phyloP scores from a whole-genome alignment of 371 early-diverging fungal genomes.

The Coemansia sp. region DNA sequence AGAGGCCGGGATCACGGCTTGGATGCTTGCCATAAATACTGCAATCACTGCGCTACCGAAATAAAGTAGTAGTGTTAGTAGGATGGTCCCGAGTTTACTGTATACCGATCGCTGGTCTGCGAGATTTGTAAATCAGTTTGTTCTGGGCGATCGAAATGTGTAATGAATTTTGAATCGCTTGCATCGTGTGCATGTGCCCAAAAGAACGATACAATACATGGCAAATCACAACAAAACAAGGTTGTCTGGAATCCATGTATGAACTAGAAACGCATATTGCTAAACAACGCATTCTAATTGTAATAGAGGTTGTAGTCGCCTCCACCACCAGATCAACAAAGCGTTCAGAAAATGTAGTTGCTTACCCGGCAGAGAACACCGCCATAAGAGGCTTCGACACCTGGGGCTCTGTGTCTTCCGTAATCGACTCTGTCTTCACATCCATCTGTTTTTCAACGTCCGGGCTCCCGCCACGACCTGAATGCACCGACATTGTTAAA shows the following conservation, averaged over 20 bases:
- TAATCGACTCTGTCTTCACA: constrained; percentile 16
- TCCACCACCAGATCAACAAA: not conserved
- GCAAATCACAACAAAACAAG: too few relatives aligned
- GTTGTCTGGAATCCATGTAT: too few relatives aligned
- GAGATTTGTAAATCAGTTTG: not conserved
- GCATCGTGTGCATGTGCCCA: not conserved
- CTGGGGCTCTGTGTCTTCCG: constrained; percentile 22
- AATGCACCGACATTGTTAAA: constrained; percentile 5
- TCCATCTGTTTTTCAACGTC: not conserved
- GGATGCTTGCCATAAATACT: constrained; percentile 20
- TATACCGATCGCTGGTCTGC: not conserved
- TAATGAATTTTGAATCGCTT: not conserved
- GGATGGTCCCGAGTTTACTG: not conserved
- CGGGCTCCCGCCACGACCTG: not conserved
- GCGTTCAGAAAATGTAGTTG: not conserved
- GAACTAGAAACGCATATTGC: too few relatives aligned
- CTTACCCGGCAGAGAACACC: constrained; percentile 44
- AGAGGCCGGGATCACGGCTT: constrained; percentile 34
- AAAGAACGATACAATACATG: not conserved
- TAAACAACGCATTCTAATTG: not conserved
- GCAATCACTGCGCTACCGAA: constrained; percentile 28
- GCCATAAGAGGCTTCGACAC: constrained; percentile 31
- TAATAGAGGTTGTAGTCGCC: not conserved
- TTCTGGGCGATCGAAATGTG: not conserved
- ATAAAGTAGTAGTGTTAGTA: not conserved